Conservation (phyloP, 305 asterid genomes). For the Andrographis paniculata region DNA sequence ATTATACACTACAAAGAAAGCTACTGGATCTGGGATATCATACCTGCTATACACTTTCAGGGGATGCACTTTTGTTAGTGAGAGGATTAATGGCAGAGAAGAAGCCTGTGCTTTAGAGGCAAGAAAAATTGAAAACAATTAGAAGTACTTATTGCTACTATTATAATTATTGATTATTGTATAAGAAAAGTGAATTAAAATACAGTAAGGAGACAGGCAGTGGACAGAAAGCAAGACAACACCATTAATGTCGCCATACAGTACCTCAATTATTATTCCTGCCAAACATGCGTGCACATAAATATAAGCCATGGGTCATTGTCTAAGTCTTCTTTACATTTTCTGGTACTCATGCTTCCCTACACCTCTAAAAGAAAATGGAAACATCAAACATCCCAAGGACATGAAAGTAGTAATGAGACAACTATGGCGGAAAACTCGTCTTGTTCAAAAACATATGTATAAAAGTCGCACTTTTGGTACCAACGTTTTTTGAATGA, state of each 20-base stretch:
- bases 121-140: neutral
- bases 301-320: neutral
- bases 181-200: neutral
- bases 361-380: too few relatives aligned
- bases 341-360: too few relatives aligned
- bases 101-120: neutral
- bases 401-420: too few relatives aligned
- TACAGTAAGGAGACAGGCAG: neutral
- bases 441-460: too few relatives aligned
- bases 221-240: neutral
- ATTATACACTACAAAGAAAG: too few relatives aligned
- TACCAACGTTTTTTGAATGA: too few relatives aligned
- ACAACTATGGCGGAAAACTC: too few relatives aligned
- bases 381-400: too few relatives aligned
- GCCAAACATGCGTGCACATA: slow-evolving; percentile 1
- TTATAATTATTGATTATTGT: neutral
- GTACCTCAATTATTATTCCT: neutral
- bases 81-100: neutral
- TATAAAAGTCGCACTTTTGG: too few relatives aligned
- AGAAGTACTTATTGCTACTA: neutral
- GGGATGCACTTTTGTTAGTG: neutral
- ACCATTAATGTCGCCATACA: neutral
- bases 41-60: neutral
- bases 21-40: neutral
- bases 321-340: too few relatives aligned